These are phyloP conservation scores for Lepidium sativum DNA, from an alignment of 345 rosid species.

Conservation along the genomic window DNA sequence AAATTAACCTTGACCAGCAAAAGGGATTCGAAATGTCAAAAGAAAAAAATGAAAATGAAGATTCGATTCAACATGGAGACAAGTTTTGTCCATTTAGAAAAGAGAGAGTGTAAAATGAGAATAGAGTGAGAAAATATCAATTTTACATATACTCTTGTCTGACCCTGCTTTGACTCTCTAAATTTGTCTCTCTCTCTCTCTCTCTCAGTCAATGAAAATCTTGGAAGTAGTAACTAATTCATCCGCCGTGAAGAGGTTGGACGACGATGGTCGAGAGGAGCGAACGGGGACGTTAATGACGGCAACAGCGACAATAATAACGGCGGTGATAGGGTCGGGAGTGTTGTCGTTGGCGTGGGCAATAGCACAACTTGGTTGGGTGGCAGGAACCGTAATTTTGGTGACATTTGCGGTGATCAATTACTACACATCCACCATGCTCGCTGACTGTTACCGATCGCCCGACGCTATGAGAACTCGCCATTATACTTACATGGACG, in stretches of 20 bases:
- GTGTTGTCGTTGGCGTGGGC: constrained; percentile 86
- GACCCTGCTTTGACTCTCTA: not conserved
- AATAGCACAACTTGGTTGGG: constrained; percentile 86
- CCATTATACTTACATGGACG: constrained; percentile 86
- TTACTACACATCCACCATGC: constrained; percentile 64
- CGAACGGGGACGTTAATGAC: constrained; percentile 44
- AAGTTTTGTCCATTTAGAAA: no score
- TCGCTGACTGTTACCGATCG: constrained; percentile 63
- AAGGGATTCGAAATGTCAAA: no score
- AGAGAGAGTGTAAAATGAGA: no score
- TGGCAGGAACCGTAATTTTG: constrained; percentile 55
- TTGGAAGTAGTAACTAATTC: not conserved
- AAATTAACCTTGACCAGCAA: no score
- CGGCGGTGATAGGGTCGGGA: constrained; percentile 88
- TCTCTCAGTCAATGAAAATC: not conserved
- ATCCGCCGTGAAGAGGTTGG: constrained; percentile 31
- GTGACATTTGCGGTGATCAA: constrained; percentile 56
- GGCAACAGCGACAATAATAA: constrained; percentile 71
- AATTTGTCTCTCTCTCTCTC: no score
- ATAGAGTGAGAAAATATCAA: no score
- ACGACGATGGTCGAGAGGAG: constrained; percentile 62
- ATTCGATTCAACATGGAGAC: no score
- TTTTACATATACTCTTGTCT: not conserved
- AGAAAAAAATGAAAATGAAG: no score
- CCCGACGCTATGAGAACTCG: constrained; percentile 58